Percentiles rank a stretch among this genome's conserved stretches.
These are phyloP conservation scores for Coemansia sp. DNA, from an alignment of 371 early-diverging fungal genomes.

Conservation along the genomic window DNA sequence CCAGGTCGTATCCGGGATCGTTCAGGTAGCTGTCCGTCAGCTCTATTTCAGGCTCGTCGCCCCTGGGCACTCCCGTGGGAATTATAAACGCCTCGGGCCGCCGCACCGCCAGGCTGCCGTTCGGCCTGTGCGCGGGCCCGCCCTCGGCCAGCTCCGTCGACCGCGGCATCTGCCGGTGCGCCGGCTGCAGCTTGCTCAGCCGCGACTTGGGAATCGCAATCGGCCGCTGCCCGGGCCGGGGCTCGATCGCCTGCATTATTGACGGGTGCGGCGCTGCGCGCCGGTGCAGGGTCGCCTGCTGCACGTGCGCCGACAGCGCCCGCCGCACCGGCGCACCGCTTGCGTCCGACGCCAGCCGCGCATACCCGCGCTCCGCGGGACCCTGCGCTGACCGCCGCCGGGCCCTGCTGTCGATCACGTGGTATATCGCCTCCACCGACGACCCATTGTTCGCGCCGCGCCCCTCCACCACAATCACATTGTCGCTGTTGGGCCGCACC, in stretches of 20 bases:
- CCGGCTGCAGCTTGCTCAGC: slow-evolving; percentile 30
- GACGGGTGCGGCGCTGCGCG: neutral
- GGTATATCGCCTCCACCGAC: slow-evolving; percentile 32
- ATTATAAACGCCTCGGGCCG: slow-evolving; percentile 18
- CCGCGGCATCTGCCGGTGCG: slow-evolving; percentile 38
- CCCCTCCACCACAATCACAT: slow-evolving; percentile 22
- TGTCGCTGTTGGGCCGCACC: slow-evolving; percentile 11
- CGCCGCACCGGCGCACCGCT: neutral
- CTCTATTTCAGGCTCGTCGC: slow-evolving; percentile 5
- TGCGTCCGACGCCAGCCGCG: neutral
- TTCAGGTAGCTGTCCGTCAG: slow-evolving; percentile 25
- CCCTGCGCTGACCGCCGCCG: neutral
- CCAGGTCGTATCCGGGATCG: slow-evolving; percentile 39
- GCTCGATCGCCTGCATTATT: neutral
- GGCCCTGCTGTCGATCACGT: slow-evolving; percentile 6
- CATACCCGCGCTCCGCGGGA: slow-evolving; percentile 1
- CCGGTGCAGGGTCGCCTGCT: slow-evolving; percentile 2
- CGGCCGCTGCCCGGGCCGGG: slow-evolving; percentile 1
- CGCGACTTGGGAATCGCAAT: slow-evolving; percentile 40
- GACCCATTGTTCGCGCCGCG: neutral
- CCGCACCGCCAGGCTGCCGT: slow-evolving; percentile 23
- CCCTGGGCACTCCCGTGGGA: neutral
- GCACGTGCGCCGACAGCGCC: neutral
- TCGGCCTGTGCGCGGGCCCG: slow-evolving; percentile 16
- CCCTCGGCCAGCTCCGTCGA: slow-evolving; percentile 21